Base-by-base conservation (phyloP, 768 basidiomycete genomes). In the Mrakia blollopis region DNA sequence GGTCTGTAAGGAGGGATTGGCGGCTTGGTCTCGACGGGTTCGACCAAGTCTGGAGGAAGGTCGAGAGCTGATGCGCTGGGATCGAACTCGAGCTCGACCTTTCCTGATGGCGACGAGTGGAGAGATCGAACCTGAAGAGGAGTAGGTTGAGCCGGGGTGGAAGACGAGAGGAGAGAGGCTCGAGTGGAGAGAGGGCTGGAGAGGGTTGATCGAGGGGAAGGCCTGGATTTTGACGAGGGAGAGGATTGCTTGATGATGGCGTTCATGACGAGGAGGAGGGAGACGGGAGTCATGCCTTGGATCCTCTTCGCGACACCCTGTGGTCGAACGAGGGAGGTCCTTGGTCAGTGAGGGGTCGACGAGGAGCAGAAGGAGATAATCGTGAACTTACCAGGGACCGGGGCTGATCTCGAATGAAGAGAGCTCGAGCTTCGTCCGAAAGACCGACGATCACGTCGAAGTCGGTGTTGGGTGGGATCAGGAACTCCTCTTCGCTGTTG, bases 271-370 rank as follows among this genome's bases (percentile, higher is more conserved):
- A 65, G n/a, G 30, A 77, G 76, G 21, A 77, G 37, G 13, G 72
- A 39, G 37, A 63, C 87, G 2, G 93, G 93, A 4, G 94, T 96
- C 88, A 95, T 92, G 11, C 94, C 94, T 81, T 95, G 93, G 89
- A 95, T 93, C 37, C 93, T 86, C 83, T 93, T 94, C 23, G 91
- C 94, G 5, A 91, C 91, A n/a, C 93, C 93, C 93, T 94, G 74
- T 11, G 18, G 35, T 9, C 1, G 13, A 39, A 35, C 5, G 25
- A n/a, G n/a, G 11, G 18, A 23, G 35, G 11, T 13, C 16, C 5
- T 52, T 16, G 5, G 57, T 57, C 57, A 57, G 28, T 13, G 8
- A 68, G 18, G 2, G 21, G 13, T 3, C 35, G 9, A 21, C 6
- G 63, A 52, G 47, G 37, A 47, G 50, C 37, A 54, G 47, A 75